phyloP scores from a whole-genome alignment of 352 stramenopile genomes.

The Phytophthora pini region DNA sequence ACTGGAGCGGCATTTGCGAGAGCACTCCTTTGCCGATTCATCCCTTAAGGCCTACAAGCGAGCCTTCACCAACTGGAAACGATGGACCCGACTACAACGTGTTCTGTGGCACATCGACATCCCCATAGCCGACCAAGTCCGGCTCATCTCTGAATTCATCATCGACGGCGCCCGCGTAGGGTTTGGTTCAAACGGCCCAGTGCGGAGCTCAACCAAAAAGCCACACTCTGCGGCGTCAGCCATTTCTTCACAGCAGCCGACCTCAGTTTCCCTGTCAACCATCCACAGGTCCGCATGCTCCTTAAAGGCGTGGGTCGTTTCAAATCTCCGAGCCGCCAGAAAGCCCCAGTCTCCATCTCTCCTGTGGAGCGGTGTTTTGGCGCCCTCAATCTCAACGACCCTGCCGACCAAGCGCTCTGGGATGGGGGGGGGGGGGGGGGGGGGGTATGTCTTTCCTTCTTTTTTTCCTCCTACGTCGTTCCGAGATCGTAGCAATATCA shows the following conservation, averaged over 20 bases:
- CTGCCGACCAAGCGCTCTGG: constrained; percentile 1
- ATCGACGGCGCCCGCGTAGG: background rate
- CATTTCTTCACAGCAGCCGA: background rate
- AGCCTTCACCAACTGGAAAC: background rate
- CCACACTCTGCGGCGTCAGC: background rate
- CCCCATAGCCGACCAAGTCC: background rate
- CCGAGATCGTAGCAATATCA: constrained; percentile 5
- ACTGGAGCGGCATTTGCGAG: background rate
- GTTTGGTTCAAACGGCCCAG: background rate
- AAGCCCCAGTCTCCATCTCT: background rate
- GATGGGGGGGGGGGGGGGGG: too few species aligned
- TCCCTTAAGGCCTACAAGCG: background rate
- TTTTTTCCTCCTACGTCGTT: constrained; percentile 19
- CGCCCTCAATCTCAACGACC: background rate
- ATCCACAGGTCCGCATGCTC: constrained; percentile 15
- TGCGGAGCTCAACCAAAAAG: constrained; percentile 2
- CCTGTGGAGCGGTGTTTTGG: background rate
- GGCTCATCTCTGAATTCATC: constrained; percentile 9
- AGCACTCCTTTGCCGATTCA: constrained; percentile 9
- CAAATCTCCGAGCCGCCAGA: background rate
- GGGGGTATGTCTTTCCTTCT: too few species aligned
- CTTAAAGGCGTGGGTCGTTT: background rate
- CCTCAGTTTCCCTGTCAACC: background rate
- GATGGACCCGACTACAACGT: background rate
- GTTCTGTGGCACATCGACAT: background rate